Base-by-base conservation (phyloP, 2,329 filamentous ascomycete genomes). In the Ampelomyces quisqualis region DNA sequence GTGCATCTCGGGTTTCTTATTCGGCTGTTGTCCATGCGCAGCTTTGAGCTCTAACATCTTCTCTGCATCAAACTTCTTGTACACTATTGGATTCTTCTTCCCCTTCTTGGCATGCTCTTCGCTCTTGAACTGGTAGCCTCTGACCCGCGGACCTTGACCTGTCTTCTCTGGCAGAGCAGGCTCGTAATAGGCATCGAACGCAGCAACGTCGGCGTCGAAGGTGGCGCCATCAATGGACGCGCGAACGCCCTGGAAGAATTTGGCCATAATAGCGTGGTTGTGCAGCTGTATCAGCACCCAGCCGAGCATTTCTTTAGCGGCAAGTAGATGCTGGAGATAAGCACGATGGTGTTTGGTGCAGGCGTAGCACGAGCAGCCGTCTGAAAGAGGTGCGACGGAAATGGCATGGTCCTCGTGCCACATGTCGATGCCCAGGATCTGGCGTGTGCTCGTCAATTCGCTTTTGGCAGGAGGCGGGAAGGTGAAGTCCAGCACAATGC, bases 261-360 rank as follows among this genome's bases (percentile, higher is more conserved):
- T 58, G 31, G 80, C 77, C 38, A 95, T 69, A 6, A 86, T 71
- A 46, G 83, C 77, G 64, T 94, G 84, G 65, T 98, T 98, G 71
- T 98, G 93, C 3, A 95, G 78, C 66, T 97, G 91, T 6, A 98
- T 76, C 6, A 98, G 76, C 0, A 85, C 87, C 93, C 93, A 98
- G 17, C 86, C 91, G 4, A 96, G 81, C 93, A 98, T 97, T 69
- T 98, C 93, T 62, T 90, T 94, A 1, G 93, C 90, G 32, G 81
- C 77, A 5, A 98, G 79, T 1, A 97, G 77, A 67, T 98, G 93
- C 51, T 90, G 85, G 23, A 98, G 62, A 68, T 88, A 98, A 0
- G 93, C 91, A 34, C 85, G 77, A 68, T 95, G 89, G 67, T 97
- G 91, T 13, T 79, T 79, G 2, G 75, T 80, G 74, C 93, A 98